Conservation (phyloP, 352 stramenopile species). For the Aphanomyces invadans region DNA sequence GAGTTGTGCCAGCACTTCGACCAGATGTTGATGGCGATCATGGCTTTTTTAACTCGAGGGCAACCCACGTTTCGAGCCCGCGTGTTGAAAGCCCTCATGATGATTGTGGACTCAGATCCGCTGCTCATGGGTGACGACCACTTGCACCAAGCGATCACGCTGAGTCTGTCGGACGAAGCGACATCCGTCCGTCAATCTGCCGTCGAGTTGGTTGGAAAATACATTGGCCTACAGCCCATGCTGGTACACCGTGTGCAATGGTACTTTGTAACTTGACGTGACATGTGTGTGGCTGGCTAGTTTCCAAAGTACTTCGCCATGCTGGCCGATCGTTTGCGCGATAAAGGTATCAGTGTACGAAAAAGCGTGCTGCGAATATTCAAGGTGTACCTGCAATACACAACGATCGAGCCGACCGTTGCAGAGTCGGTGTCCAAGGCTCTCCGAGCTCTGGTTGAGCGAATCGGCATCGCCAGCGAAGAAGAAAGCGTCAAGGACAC, state of each 20-base stretch:
- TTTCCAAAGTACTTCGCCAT: conserved; percentile 78
- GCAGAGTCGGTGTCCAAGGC: conserved; percentile 30
- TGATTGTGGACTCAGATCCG: conserved; percentile 76
- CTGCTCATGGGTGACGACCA: conserved; percentile 69
- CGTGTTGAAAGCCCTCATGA: conserved; percentile 67
- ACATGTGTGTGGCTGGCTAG: too few species aligned
- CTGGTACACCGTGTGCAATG: too few species aligned
- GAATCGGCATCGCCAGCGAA: conserved; percentile 59
- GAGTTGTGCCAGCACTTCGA: conserved; percentile 63
- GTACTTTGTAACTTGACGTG: too few species aligned
- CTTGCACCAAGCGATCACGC: conserved; percentile 48
- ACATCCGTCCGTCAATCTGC: conserved; percentile 75
- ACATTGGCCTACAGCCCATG: conserved; percentile 57
- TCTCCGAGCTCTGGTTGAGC: conserved; percentile 67
- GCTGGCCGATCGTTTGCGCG: conserved; percentile 56
- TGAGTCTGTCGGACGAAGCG: conserved; percentile 67
- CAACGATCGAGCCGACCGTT: not conserved
- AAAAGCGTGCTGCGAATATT: conserved; percentile 83
- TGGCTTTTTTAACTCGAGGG: conserved; percentile 64
- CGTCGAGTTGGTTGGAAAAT: conserved; percentile 79
- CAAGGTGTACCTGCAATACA: conserved; percentile 36
- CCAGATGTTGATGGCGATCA: conserved; percentile 58
- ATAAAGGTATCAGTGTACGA: conserved; percentile 79
- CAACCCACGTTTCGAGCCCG: conserved; percentile 59
- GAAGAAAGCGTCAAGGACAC: conserved; percentile 76